phyloP scores from a whole-genome alignment of 73 alveolate species.

The Tetrahymena borealis region DNA sequence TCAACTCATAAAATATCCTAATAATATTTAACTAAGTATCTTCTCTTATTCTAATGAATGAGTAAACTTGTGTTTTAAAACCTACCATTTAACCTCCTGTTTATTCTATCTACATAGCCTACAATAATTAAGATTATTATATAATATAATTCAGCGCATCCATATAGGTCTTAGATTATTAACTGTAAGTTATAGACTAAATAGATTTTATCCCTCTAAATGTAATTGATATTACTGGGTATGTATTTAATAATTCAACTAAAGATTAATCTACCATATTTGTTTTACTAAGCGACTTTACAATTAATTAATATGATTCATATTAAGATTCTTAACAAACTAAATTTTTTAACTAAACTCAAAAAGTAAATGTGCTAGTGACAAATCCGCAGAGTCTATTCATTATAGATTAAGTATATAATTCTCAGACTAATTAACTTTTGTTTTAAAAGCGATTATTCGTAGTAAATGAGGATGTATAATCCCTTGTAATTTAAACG shows the following conservation, averaged over 20 bases:
- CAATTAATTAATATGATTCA: no score
- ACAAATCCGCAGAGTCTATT: neutral
- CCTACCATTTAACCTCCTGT: neutral
- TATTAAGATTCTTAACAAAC: no score
- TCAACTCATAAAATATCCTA: neutral
- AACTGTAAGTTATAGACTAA: neutral
- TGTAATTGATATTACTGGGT: neutral
- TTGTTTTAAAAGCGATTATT: neutral
- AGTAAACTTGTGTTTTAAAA: neutral
- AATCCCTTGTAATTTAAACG: neutral
- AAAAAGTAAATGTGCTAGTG: no score
- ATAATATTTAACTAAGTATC: neutral
- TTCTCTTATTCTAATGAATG: neutral
- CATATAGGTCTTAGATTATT: neutral
- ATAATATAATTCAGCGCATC: neutral
- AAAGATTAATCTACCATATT: neutral
- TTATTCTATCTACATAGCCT: neutral
- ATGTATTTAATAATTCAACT: neutral
- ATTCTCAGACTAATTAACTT: neutral
- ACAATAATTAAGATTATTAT: neutral
- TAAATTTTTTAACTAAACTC: no score
- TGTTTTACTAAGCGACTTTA: no score
- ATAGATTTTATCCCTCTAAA: neutral
- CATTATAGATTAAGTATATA: neutral
- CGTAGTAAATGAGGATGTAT: neutral